These are phyloP conservation scores for Leishmania tarentolae DNA, from an alignment of 208 protist species.

Conservation along the genomic window DNA sequence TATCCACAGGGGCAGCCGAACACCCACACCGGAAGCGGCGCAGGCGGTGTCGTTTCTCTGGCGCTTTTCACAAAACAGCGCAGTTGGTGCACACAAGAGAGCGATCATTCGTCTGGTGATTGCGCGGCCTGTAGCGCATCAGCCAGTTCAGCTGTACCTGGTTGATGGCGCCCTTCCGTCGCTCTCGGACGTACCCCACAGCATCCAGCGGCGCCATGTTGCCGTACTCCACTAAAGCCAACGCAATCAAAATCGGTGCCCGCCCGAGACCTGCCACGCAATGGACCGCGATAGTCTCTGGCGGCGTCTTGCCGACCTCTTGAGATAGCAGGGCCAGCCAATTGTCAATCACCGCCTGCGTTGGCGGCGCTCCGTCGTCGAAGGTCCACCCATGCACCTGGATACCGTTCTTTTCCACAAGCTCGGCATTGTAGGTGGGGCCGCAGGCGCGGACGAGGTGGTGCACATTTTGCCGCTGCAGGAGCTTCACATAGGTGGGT, in stretches of 20 bases:
- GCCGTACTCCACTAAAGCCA: slow-evolving; percentile 89
- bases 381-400: slow-evolving; percentile 88
- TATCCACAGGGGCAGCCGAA: background rate
- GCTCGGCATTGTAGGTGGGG: slow-evolving; percentile 72
- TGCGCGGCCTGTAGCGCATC: slow-evolving; percentile 82
- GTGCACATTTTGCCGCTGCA: slow-evolving; percentile 71
- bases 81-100: slow-evolving; percentile 53
- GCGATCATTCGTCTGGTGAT: slow-evolving; percentile 24
- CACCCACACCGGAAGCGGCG: background rate
- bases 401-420: slow-evolving; percentile 76
- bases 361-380: slow-evolving; percentile 91
- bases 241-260: slow-evolving; percentile 90
- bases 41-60: background rate
- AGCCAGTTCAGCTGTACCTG: slow-evolving; percentile 92
- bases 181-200: slow-evolving; percentile 76
- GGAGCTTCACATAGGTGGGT: slow-evolving; percentile 86
- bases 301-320: slow-evolving; percentile 41
- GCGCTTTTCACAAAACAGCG: slow-evolving; percentile 50
- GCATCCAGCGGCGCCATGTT: slow-evolving; percentile 83
- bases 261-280: slow-evolving; percentile 93
- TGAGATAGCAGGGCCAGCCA: slow-evolving; percentile 82
- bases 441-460: slow-evolving; percentile 90
- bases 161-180: slow-evolving; percentile 90
- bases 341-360: slow-evolving; percentile 66
- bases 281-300: slow-evolving; percentile 83